Percentiles rank a stretch among this genome's conserved stretches.
Evolutionary conservation across 129 eudicot species (phyloP).

Genomic region (Apium graveolens): DNA sequence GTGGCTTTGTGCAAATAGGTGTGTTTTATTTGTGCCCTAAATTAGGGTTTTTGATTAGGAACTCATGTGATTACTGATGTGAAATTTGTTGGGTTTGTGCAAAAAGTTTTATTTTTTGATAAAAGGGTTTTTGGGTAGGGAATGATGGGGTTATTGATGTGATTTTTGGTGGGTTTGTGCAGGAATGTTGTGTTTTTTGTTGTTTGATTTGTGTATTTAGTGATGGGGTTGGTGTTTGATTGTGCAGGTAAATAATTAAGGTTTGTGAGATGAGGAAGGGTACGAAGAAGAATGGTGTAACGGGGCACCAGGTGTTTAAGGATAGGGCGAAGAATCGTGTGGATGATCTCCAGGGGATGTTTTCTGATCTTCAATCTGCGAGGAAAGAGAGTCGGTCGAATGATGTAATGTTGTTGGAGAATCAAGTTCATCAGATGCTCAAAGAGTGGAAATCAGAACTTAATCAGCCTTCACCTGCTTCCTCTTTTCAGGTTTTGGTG

Average conservation of each 20-base stretch:
- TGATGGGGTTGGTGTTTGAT: neutral
- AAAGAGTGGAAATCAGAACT: constrained; percentile 81
- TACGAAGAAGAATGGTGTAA: constrained; percentile 20
- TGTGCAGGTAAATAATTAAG: constrained; percentile 1
- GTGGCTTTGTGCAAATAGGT: neutral
- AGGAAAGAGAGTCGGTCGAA: constrained; percentile 67
- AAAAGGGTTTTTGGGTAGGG: neutral
- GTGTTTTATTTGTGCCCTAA: neutral
- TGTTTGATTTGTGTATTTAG: neutral
- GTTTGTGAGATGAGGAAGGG: constrained; percentile 1
- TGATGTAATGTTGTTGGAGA: constrained; percentile 61
- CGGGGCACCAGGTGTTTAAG: constrained; percentile 55
- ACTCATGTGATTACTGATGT: too few species aligned
- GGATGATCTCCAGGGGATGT: constrained; percentile 71
- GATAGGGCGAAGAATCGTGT: constrained; percentile 72
- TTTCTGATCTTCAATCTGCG: constrained; percentile 63
- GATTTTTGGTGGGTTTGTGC: neutral
- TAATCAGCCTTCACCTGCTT: constrained; percentile 68
- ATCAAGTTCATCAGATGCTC: constrained; percentile 82
- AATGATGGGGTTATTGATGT: too few species aligned
- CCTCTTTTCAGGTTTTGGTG: constrained; percentile 44
- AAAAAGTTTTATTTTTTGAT: too few species aligned
- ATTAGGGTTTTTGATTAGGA: neutral
- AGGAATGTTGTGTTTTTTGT: neutral
- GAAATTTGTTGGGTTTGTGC: neutral